phyloP scores from a whole-genome alignment of 2,329 filamentous ascomycete genomes.

The Grosmannia clavigera region DNA sequence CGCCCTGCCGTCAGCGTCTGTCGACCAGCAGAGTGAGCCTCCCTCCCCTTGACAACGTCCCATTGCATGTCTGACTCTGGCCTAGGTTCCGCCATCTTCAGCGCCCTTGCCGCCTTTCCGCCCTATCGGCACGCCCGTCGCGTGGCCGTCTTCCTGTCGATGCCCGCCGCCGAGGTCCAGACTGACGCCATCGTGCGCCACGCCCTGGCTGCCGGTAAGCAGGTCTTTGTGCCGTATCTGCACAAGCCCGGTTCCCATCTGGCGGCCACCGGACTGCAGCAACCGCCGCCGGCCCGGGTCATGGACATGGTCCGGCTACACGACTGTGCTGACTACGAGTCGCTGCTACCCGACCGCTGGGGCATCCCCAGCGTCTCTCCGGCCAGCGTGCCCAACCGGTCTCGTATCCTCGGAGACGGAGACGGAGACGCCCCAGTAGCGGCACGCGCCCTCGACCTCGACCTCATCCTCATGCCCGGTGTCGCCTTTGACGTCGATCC shows the following conservation, averaged over 20 bases:
- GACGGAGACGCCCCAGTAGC: slow-evolving; percentile 25
- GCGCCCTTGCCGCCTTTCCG: slow-evolving; percentile 50
- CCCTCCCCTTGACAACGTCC: background rate
- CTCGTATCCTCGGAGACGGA: slow-evolving; percentile 59
- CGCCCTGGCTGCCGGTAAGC: slow-evolving; percentile 64
- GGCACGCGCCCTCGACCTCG: slow-evolving; percentile 31
- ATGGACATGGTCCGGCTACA: slow-evolving; percentile 92
- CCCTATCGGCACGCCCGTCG: slow-evolving; percentile 64
- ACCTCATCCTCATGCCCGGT: slow-evolving; percentile 83
- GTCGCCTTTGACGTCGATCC: slow-evolving; percentile 71
- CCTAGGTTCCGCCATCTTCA: slow-evolving; percentile 53
- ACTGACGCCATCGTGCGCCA: slow-evolving; percentile 73
- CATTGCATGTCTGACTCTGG: background rate
- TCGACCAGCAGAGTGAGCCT: slow-evolving; percentile 56
- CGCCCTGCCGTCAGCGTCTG: slow-evolving; percentile 45
- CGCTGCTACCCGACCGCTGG: slow-evolving; percentile 70
- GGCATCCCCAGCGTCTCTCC: slow-evolving; percentile 78
- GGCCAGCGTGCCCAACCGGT: slow-evolving; percentile 50
- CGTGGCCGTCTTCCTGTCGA: slow-evolving; percentile 83
- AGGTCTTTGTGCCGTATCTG: slow-evolving; percentile 86
- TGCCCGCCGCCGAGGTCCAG: slow-evolving; percentile 78
- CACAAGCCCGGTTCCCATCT: slow-evolving; percentile 41
- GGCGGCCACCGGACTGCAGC: background rate
- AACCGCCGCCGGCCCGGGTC: slow-evolving; percentile 39
- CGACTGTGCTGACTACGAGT: slow-evolving; percentile 64